Base-by-base conservation (phyloP, 768 basidiomycete genomes). In the Boletus reticuloceps region DNA sequence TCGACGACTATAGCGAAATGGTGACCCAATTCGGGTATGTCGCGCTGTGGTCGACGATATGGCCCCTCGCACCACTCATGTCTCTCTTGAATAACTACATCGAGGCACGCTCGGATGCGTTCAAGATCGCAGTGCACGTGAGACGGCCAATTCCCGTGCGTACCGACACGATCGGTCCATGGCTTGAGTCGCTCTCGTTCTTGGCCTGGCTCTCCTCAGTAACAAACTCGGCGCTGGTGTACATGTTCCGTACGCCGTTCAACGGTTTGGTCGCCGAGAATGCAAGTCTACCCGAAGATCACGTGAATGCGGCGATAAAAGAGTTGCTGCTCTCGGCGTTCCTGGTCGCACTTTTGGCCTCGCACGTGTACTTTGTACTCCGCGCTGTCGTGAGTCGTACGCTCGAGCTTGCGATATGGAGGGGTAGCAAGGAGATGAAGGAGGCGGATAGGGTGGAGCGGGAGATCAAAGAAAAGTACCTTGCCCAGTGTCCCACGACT, bases 1-100 rank as follows among this genome's bases (percentile, higher is more conserved):
- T 92, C 64, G 82, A 77, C 50, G 96, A 98, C 73, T 99, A 96
- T 71, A 85, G 84, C 64, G 97, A 99, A 75, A 98, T 99, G 95
- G 91, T 91, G 16, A 88, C 89, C 10, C 93, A 95, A 65, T 97
- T 96, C 69, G 95, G 96, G 1, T 94, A 96, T 67, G 85, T 98
- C 31, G 85, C 84, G 9, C 76, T 98, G 20, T 98, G 94, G 93
- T 90, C 86, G 44, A 86, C 91, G 31, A 91, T 95, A 55, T 98
- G 94, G 94, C 93, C 95, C 4, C 76, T 98, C 17, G 89, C 93
- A 3, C 86, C 93, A 77, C 82, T 86, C 10, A 91, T 94, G 82
- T 88, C 93, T 1, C 78, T 96, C 20, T 63, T 97, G 46, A 99
- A 98, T 77, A 98, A 99, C 70, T 81, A 91, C 69, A 73, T 98